Evolutionary conservation across 345 rosid genomes (phyloP), one percentile per base, ranked within the genome.

Genomic region (Cardamine occulta): DNA sequence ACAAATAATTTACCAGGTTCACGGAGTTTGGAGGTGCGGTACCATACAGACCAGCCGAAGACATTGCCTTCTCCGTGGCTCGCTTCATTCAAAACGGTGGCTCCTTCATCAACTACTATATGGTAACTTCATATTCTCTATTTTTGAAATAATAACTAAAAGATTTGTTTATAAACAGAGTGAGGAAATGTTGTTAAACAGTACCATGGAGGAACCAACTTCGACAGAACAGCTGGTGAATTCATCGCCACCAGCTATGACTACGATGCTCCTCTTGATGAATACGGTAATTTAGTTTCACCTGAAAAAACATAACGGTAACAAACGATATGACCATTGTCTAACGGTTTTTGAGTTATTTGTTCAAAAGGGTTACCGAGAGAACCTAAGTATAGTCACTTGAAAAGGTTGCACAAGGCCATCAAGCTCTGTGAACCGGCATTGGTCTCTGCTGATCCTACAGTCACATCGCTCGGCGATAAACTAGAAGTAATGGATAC

Each of bases 181-280:
- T 28, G 14, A 23, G 28, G 2, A 55, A 48, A 45, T 18, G 71
- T 42, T 63, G 72, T 17, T 68, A 48, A 51, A 56, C 76, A 95
- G 99, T 95, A 90, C 77, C 98, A 95, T 44, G 98, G 99, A 32
- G 99, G 99, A 76, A 90, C 98, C 11, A 95, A 95, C 79, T 95
- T 95, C 58, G 99, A 85, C 45, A 75, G 99, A 73, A 95, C 99
- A 61, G 87, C 99, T 7, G 97, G 98, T 28, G 39, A 10, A 29
- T 95, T 93, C 84, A 85, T 95, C 64, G 89, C 99, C 48, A 91
- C 99, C 17, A 93, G 97, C 84, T 93, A 95, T 60, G 99, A 95
- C 70, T 95, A 95, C 14, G 98, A 91, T 55, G 99, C 97, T 80
- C 99, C 98, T 51, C 79, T 95, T 26, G 99, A 95, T 85, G 98